Conservation (phyloP, 202 grass and related monocot species). For the Brachypodium distachyon region DNA sequence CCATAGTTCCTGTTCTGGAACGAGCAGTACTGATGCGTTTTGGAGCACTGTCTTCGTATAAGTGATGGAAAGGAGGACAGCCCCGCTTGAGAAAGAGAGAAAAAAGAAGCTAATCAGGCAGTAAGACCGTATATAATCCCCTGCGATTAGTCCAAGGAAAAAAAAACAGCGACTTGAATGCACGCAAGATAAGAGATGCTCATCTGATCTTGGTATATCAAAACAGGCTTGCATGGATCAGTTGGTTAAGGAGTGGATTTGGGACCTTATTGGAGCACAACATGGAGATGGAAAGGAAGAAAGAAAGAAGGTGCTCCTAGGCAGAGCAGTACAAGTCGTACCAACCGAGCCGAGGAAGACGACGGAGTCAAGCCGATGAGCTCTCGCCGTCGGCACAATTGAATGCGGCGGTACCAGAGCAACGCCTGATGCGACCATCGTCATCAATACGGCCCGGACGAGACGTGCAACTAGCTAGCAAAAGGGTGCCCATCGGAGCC, state of each 20-base stretch:
- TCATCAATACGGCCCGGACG: constrained; percentile 6
- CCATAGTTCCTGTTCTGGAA: no score
- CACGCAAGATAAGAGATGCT: background rate
- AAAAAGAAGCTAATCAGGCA: no score
- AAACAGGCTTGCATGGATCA: no score
- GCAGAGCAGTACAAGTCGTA: no score
- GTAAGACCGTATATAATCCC: no score
- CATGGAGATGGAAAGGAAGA: background rate
- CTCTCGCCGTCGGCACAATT: constrained; percentile 1
- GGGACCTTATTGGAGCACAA: background rate
- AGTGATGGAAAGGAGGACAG: no score
- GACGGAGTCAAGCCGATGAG: background rate
- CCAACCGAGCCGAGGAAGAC: background rate
- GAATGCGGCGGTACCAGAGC: background rate
- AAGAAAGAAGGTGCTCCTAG: background rate
- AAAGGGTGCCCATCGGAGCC: background rate
- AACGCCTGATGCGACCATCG: background rate
- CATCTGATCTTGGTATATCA: background rate
- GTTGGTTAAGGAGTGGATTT: background rate
- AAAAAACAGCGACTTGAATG: background rate
- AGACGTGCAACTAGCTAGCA: background rate
- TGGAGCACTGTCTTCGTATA: no score
- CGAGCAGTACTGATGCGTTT: no score
- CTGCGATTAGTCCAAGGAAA: no score
- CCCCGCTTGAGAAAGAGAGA: no score